phyloP scores from a whole-genome alignment of 2,329 filamentous ascomycete species.

The Myriosclerotinia scirpicola region DNA sequence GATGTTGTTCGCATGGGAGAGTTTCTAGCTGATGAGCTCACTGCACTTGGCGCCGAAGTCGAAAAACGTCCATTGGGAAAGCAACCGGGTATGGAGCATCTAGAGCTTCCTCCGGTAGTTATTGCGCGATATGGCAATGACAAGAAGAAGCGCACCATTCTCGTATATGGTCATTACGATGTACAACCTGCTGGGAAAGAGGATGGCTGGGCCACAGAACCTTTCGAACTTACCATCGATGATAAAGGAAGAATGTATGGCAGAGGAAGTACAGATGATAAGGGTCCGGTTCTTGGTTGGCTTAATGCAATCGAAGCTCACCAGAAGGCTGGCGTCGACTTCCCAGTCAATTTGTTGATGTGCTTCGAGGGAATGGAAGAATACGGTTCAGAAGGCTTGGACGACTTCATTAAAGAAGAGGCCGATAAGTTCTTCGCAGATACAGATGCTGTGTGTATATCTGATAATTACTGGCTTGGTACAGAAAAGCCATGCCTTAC shows the following conservation, averaged over 20 bases:
- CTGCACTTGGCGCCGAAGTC: constrained; percentile 79
- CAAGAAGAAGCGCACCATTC: constrained; percentile 87
- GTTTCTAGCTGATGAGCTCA: constrained; percentile 82
- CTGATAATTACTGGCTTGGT: constrained; percentile 99
- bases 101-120: constrained; percentile 90
- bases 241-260: constrained; percentile 95
- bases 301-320: constrained; percentile 97
- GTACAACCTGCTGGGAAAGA: constrained; percentile 92
- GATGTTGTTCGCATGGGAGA: constrained; percentile 97
- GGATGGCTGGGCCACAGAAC: constrained; percentile 94
- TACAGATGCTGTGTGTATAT: constrained; percentile 95
- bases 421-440: constrained; percentile 94
- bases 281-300: constrained; percentile 96
- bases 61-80: constrained; percentile 85
- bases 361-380: constrained; percentile 99
- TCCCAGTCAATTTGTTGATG: constrained; percentile 97
- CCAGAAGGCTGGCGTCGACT: constrained; percentile 88
- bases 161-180: constrained; percentile 98
- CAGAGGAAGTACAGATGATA: constrained; percentile 94
- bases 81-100: constrained; percentile 85
- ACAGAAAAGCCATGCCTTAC: constrained; percentile 98
- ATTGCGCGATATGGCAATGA: constrained; percentile 91
- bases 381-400: constrained; percentile 93
- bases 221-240: constrained; percentile 84
- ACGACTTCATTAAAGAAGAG: constrained; percentile 90